These are phyloP conservation scores for Phytophthora cryptogea DNA, from an alignment of 352 stramenopile species.

Conservation along the genomic window DNA sequence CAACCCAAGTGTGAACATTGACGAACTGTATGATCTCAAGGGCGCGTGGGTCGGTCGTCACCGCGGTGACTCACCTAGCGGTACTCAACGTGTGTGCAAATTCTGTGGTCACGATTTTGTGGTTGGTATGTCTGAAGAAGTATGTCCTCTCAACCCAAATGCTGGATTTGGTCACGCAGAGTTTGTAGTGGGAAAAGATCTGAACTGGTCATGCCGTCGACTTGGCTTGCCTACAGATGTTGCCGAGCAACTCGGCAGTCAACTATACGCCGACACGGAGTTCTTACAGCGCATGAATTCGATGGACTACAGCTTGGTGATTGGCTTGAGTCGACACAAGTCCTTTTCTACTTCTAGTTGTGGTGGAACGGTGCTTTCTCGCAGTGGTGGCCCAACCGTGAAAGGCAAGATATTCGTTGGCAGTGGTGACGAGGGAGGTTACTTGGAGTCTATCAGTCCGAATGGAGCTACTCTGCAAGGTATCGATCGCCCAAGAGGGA, in stretches of 20 bases:
- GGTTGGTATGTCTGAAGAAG: conserved; percentile 84
- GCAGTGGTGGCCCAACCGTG: conserved; percentile 32
- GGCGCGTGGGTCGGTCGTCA: conserved; percentile 91
- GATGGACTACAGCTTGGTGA: conserved; percentile 97
- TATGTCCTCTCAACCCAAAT: conserved; percentile 68
- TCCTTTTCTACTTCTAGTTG: conserved; percentile 43
- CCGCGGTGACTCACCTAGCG: conserved; percentile 56
- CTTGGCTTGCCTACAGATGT: conserved; percentile 75
- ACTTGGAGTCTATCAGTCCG: conserved; percentile 64
- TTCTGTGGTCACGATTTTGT: conserved; percentile 89
- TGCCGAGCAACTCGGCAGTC: conserved; percentile 71
- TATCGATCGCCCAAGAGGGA: conserved; percentile 29
- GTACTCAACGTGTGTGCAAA: conserved; percentile 83
- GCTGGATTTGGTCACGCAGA: conserved; percentile 71
- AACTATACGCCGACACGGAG: conserved; percentile 91
- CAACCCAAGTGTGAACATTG: conserved; percentile 83
- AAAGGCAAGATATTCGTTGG: conserved; percentile 41
- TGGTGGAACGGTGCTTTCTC: conserved; percentile 36
- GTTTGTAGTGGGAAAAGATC: conserved; percentile 84
- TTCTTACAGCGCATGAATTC: conserved; percentile 96
- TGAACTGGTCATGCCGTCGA: conserved; percentile 85
- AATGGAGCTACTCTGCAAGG: conserved; percentile 40
- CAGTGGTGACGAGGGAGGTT: conserved; percentile 49
- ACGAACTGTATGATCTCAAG: conserved; percentile 91
- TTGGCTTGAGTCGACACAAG: conserved; percentile 86